Base-by-base conservation (phyloP, 176 grass and related monocot genomes). In the Raddia guianensis region DNA sequence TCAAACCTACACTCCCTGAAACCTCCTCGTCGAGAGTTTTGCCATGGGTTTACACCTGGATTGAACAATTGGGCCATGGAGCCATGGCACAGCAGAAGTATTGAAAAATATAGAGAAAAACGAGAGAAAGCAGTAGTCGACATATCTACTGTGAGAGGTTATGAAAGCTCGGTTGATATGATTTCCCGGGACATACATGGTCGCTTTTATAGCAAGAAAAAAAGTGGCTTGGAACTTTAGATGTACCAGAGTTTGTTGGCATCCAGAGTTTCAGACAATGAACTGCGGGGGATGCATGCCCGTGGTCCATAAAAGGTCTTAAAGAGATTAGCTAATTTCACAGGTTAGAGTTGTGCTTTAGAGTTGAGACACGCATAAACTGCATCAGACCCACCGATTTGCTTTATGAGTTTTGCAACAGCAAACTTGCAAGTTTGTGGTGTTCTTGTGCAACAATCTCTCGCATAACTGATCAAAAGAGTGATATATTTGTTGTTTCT, bases 1-100 rank as follows among this genome's bases (percentile, higher is more conserved):
- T 91, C 80, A 9, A 91, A 66, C 13, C 63, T 85, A 6, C 89
- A 91, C 33, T 78, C 66, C 35, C 70, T 71, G 12, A 7, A 81
- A 35, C 20, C 61, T 16, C 74, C 62, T 5, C 76, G 52, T 35
- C 74, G 63, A 11, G 37, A 16, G 64, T 40, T 80, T 4, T 78
- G 62, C 59, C 73, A 91, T 20, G 80, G 45, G 43, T 74, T 72
- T 27, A 68, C 50, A 20, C 73, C 68, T 12, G 13, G 70, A 34
- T 20, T 49, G 9, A 54, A 47, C 9, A 76, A 4, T 6, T 84
- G 75, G 9, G 89, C 84, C 12, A 65, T 50, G 9, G 72, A 86
- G 34, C 71, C 87, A 67, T 72, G 60, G 63, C 63, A 54, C 1
- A 87, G 56, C 2, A 87, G 49, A 32, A 81, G n/a, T 5, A 75